These are phyloP conservation scores for Aspergillus hancockii DNA, from an alignment of 495 filamentous ascomycete species.

Conservation along the genomic window DNA sequence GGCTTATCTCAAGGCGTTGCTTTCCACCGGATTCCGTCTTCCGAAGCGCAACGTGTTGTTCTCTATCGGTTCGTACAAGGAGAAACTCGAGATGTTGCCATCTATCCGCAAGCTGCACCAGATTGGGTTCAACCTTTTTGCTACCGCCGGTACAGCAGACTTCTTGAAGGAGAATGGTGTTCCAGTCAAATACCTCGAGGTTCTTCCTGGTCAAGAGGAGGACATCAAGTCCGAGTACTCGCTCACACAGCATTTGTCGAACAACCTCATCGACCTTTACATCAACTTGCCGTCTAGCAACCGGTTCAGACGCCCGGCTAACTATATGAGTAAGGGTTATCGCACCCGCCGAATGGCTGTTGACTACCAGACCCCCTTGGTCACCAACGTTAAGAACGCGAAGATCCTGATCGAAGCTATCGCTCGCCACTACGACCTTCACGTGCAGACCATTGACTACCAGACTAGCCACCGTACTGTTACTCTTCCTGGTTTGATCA, in stretches of 20 bases:
- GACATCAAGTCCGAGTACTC: slow-evolving; percentile 95
- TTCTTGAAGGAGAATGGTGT: slow-evolving; percentile 91
- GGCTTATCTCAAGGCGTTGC: slow-evolving; percentile 91
- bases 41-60: slow-evolving; percentile 93
- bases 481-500: slow-evolving; percentile 74
- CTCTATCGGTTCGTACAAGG: slow-evolving; percentile 95
- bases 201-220: slow-evolving; percentile 67
- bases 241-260: slow-evolving; percentile 89
- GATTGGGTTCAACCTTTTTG: slow-evolving; percentile 91
- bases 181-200: slow-evolving; percentile 86
- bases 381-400: slow-evolving; percentile 99
- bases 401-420: slow-evolving; percentile 96
- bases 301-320: slow-evolving; percentile 89
- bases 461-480: slow-evolving; percentile 83
- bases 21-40: slow-evolving; percentile 95
- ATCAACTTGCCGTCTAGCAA: slow-evolving; percentile 99
- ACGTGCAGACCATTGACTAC: slow-evolving; percentile 80
- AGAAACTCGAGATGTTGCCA: slow-evolving; percentile 95
- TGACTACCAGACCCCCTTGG: slow-evolving; percentile 94
- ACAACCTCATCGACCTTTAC: slow-evolving; percentile 96
- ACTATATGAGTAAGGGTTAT: slow-evolving; percentile 98
- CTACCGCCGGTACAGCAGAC: slow-evolving; percentile 93
- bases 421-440: slow-evolving; percentile 79
- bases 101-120: slow-evolving; percentile 85
- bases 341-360: slow-evolving; percentile 95